Percentiles rank a stretch among this genome's conserved stretches.
Conservation (phyloP, 2,329 filamentous ascomycete genomes). For the Scedosporium aurantiacum region DNA sequence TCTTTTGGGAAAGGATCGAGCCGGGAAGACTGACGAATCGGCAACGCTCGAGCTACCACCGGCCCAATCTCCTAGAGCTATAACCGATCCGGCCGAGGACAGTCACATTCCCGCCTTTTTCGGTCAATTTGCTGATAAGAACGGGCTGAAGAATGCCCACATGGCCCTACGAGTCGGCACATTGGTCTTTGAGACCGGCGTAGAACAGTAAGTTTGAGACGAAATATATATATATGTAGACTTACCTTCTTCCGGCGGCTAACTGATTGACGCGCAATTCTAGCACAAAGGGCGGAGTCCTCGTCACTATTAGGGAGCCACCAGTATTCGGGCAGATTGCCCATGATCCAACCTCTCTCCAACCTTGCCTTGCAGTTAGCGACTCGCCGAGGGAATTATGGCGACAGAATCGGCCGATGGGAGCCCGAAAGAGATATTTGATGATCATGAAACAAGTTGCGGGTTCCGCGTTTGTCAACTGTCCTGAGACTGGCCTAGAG, state of each 20-base stretch:
- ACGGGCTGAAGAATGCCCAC: constrained; percentile 27
- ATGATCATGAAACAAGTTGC: constrained; percentile 29
- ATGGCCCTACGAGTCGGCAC: constrained; percentile 28
- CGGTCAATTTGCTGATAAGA: constrained; percentile 17
- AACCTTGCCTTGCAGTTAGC: background rate
- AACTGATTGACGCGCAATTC: background rate
- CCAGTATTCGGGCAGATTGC: constrained; percentile 5
- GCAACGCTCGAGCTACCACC: constrained; percentile 12
- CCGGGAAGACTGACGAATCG: constrained; percentile 9
- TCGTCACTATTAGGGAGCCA: constrained; percentile 16
- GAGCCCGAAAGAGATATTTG: constrained; percentile 21
- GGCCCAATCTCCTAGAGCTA: constrained; percentile 11
- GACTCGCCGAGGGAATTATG: background rate
- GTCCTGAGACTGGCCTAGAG: constrained; percentile 9
- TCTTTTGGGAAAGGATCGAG: background rate
- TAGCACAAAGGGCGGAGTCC: constrained; percentile 16
- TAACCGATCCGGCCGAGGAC: constrained; percentile 13
- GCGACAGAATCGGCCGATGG: background rate
- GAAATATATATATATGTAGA: background rate
- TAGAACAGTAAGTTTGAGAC: constrained; percentile 19
- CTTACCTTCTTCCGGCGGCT: background rate
- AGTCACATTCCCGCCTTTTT: constrained; percentile 19
- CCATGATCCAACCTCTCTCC: background rate
- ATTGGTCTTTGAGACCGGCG: constrained; percentile 27
- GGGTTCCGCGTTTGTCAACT: constrained; percentile 22